phyloP scores from a whole-genome alignment of 202 grass and related monocot genomes.

The Eragrostis tef region DNA sequence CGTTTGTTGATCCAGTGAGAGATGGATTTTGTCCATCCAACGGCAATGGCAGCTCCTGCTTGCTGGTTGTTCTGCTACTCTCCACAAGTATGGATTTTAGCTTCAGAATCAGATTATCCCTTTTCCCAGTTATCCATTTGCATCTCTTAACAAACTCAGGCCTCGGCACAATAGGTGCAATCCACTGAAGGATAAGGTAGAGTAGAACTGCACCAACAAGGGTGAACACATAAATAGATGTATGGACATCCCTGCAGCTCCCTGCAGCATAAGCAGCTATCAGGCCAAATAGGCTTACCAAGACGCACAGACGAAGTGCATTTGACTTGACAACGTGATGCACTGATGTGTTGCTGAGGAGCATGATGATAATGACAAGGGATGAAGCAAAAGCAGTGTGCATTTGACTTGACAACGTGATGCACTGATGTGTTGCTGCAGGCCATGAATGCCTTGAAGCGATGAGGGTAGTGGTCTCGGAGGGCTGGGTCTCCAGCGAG shows the following conservation, averaged over 20 bases:
- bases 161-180: slow-evolving; percentile 35
- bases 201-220: slow-evolving; percentile 54
- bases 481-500: slow-evolving; percentile 55
- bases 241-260: slow-evolving; percentile 54
- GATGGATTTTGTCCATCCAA: neutral
- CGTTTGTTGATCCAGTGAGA: neutral
- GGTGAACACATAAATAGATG: slow-evolving; percentile 60
- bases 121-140: slow-evolving; percentile 4
- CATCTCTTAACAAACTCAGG: neutral
- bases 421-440: no score
- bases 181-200: slow-evolving; percentile 48
- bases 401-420: no score
- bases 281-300: slow-evolving; percentile 57
- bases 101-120: neutral
- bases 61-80: neutral
- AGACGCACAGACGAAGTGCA: slow-evolving; percentile 56
- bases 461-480: slow-evolving; percentile 47
- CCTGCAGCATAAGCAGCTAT: slow-evolving; percentile 63
- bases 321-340: slow-evolving; percentile 48
- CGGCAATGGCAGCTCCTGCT: neutral
- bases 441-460: slow-evolving; percentile 60
- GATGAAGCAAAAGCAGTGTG: slow-evolving; percentile 65
- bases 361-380: slow-evolving; percentile 72
- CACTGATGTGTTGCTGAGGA: slow-evolving; percentile 58
- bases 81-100: neutral